Conservation (phyloP, 352 stramenopile genomes). For the Detonula confervacea region DNA sequence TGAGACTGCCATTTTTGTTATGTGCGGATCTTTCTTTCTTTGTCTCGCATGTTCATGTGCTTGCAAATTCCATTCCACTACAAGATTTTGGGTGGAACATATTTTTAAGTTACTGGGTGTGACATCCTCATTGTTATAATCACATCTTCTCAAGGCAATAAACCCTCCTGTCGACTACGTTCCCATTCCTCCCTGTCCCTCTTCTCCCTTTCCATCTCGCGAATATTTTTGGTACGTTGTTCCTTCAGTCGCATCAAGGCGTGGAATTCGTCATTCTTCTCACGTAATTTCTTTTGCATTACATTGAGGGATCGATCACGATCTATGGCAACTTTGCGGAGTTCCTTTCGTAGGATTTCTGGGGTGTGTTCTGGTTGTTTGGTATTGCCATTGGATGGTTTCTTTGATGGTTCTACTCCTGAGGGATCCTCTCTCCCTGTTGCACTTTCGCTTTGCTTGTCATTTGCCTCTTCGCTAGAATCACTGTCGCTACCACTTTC, state of each 20-base stretch:
- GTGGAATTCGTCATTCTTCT: slow-evolving; percentile 56
- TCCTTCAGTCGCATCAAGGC: slow-evolving; percentile 35
- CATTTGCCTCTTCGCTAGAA: background rate
- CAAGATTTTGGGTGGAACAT: no score
- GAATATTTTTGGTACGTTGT: slow-evolving; percentile 14
- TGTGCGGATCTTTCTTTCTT: no score
- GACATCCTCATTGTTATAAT: no score
- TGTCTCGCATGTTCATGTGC: no score
- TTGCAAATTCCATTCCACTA: no score
- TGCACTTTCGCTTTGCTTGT: background rate
- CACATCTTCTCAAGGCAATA: no score
- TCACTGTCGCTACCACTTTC: background rate
- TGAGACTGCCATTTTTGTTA: no score
- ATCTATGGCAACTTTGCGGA: slow-evolving; percentile 34
- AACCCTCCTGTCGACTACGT: slow-evolving; percentile 20
- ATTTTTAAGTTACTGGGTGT: no score
- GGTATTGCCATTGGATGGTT: background rate
- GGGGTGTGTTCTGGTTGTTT: slow-evolving; percentile 18
- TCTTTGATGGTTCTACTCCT: slow-evolving; percentile 1
- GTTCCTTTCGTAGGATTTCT: slow-evolving; percentile 40
- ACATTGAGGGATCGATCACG: slow-evolving; percentile 41
- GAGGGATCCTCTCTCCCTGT: slow-evolving; percentile 16
- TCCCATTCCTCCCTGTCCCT: slow-evolving; percentile 40
- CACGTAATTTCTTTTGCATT: slow-evolving; percentile 41
- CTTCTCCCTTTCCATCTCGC: slow-evolving; percentile 37